Evolutionary conservation across 1,284 basidiomycete genomes (phyloP).

Genomic region (Rugosomyces carneus): DNA sequence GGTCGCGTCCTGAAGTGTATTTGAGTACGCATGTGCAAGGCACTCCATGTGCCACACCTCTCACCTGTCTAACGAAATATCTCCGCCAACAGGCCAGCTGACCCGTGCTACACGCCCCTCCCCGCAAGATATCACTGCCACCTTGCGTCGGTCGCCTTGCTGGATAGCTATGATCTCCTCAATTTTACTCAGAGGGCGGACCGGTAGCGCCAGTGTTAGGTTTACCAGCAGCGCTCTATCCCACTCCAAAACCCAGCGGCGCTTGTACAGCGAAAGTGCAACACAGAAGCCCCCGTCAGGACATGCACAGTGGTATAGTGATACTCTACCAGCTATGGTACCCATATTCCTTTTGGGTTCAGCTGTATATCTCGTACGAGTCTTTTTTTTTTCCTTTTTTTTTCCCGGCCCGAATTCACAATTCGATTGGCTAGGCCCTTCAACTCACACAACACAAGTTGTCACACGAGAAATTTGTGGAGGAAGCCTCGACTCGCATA

Average conservation of each 20-base stretch:
- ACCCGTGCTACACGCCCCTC: slow-evolving; percentile 3
- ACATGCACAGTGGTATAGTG: slow-evolving; percentile 61
- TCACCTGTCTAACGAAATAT: slow-evolving; percentile 10
- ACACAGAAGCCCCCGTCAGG: slow-evolving; percentile 30
- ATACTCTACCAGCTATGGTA: slow-evolving; percentile 68
- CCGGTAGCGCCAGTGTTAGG: slow-evolving; percentile 1
- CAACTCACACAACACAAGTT: slow-evolving; percentile 56
- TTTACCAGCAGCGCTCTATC: slow-evolving; percentile 1
- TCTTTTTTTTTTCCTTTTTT: not conserved
- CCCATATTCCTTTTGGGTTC: slow-evolving; percentile 71
- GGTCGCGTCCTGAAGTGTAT: not conserved
- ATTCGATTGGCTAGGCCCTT: slow-evolving; percentile 40
- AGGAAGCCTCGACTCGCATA: slow-evolving; percentile 49
- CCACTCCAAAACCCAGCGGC: slow-evolving; percentile 7
- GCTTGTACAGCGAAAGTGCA: slow-evolving; percentile 12
- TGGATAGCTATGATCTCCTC: slow-evolving; percentile 13
- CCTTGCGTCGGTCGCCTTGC: no score
- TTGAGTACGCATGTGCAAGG: not conserved
- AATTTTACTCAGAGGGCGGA: slow-evolving; percentile 3
- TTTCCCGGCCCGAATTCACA: not conserved
- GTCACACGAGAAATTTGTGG: slow-evolving; percentile 64
- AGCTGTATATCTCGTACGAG: slow-evolving; percentile 64
- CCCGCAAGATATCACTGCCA: not conserved
- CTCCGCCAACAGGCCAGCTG: slow-evolving; percentile 14
- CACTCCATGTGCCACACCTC: not conserved